Conservation (phyloP, 1,284 basidiomycete species). For the Cryptococcus sp. region DNA sequence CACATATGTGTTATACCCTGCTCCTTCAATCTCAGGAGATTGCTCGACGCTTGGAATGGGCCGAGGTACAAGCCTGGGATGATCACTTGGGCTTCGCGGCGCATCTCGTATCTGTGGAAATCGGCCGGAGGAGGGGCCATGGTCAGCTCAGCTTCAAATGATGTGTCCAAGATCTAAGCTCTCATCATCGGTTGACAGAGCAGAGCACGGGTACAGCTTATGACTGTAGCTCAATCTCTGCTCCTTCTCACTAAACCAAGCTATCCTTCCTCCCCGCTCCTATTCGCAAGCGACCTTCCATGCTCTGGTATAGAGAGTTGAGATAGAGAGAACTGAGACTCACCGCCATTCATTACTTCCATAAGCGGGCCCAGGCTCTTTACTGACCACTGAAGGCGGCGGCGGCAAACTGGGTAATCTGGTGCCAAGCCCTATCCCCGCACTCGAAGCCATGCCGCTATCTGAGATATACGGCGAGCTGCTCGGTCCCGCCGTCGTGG, state of each 20-base stretch:
- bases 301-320: neutral
- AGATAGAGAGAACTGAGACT: neutral
- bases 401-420: too few relatives aligned
- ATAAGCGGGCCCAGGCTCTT: too few relatives aligned
- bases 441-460: too few relatives aligned
- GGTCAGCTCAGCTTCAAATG: too few relatives aligned
- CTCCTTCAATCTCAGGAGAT: slow-evolving; percentile 64
- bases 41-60: slow-evolving; percentile 83
- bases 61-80: slow-evolving; percentile 80
- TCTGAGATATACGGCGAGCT: too few relatives aligned
- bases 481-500: too few relatives aligned
- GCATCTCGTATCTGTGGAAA: slow-evolving; percentile 83
- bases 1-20: slow-evolving; percentile 85
- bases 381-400: too few relatives aligned
- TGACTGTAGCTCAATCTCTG: neutral
- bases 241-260: neutral
- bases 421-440: too few relatives aligned
- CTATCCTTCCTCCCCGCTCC: neutral
- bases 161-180: too few relatives aligned
- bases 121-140: too few relatives aligned
- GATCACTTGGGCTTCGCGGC: slow-evolving; percentile 88
- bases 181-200: too few relatives aligned
- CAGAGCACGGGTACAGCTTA: too few relatives aligned
- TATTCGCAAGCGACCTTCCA: neutral
- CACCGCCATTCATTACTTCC: slow-evolving; percentile 10